Base-by-base conservation (phyloP, 2,329 filamentous ascomycete species). In the Monosporascus sp. region DNA sequence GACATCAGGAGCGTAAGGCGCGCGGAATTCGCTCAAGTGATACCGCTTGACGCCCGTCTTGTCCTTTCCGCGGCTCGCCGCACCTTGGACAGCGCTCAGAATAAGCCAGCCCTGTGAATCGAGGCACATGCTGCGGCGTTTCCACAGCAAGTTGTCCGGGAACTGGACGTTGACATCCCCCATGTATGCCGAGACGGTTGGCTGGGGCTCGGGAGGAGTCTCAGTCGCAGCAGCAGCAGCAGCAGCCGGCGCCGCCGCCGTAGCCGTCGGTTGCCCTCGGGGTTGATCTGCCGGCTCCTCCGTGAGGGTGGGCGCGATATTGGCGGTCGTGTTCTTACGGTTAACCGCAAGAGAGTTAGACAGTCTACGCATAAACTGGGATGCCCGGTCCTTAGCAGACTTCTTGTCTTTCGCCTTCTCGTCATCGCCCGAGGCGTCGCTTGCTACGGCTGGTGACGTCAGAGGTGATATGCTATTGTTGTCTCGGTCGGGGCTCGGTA, bases 111-210 rank as follows among this genome's bases (percentile, higher is more conserved):
- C 94, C 55, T 88, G 80, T 8, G 85, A 83, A 68, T 97, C 92
- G 52, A 99, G 83, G 58, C 87, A 87, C 72, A 97, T 85, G 64
- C 87, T 91, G 55, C 94, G 85, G 51, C 93, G 88, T 75, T 97
- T 99, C 94, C 94, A 99, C 14, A 99, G 79, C 47, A 99, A 78
- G 51, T 90, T 96, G 67, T 97, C 93, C 0, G 94, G 94, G 68
- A 99, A 97, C 68, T 99, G 94, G 11, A 97, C 89, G 63, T 99
- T 97, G 58, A 99, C 87, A 64, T 97, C 90, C 48, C 92, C 90
- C 69, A 96, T 81, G 56, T 87, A 85, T 3, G 89, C 78, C 25
- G 86, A 78, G 50, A 84, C 73, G 47, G 69, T 71, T 17, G 70
- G 60, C 55, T 68, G 60, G n/a, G 63, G 50, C 48, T 65, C 60